These are phyloP conservation scores for Paraconiothyrium sp. DNA, from an alignment of 2,329 filamentous ascomycete species.

Conservation along the genomic window DNA sequence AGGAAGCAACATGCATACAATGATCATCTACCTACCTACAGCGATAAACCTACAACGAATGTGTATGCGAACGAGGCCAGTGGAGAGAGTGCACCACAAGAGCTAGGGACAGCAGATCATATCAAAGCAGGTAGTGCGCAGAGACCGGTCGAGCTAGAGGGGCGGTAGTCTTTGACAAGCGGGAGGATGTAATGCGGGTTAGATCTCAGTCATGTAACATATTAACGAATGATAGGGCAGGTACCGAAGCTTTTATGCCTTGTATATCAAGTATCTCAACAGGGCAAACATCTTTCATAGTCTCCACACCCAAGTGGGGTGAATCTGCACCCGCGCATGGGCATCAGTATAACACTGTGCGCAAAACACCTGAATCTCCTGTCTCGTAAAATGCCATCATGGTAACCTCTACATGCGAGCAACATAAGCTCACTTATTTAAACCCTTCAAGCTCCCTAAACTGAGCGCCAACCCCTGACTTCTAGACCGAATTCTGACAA, in stretches of 20 bases:
- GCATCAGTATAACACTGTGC: background rate
- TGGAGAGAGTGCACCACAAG: background rate
- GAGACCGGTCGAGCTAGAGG: background rate
- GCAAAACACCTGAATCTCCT: background rate
- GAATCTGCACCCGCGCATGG: background rate
- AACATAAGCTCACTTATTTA: constrained; percentile 66
- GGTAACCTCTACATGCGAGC: constrained; percentile 1
- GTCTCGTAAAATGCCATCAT: background rate
- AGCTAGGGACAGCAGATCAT: background rate
- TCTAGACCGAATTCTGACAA: constrained; percentile 96
- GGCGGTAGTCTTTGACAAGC: background rate
- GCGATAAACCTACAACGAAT: background rate
- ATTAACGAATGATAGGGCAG: background rate
- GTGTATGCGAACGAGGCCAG: background rate
- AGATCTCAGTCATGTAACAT: background rate
- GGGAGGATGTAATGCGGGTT: background rate
- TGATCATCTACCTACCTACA: background rate
- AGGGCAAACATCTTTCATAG: background rate
- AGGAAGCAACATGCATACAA: background rate
- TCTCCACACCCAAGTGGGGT: background rate
- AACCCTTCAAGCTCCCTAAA: constrained; percentile 90
- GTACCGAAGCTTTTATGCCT: background rate
- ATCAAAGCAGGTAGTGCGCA: background rate
- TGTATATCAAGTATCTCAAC: background rate
- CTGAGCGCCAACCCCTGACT: constrained; percentile 95